phyloP scores from a whole-genome alignment of 306 rosid genomes.

The Dryas drummondii region DNA sequence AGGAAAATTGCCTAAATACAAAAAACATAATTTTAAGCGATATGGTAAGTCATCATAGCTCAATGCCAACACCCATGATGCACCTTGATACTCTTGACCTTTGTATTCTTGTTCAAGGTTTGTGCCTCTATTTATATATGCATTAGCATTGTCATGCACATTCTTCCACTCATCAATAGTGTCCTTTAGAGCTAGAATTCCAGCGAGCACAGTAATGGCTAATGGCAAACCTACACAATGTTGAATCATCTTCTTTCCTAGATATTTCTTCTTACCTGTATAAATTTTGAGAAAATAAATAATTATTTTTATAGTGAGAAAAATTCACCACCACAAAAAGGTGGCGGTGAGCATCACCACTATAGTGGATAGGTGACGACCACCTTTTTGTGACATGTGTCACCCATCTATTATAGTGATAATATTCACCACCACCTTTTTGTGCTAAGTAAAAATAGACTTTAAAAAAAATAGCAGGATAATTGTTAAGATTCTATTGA shows the following conservation, averaged over 20 bases:
- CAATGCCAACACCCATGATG: constrained; percentile 14
- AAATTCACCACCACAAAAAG: no score
- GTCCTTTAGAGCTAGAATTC: neutral
- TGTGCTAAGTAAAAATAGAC: no score
- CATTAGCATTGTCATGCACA: neutral
- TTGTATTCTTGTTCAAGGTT: neutral
- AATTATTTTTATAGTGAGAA: no score
- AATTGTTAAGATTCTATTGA: no score
- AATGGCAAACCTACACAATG: constrained; percentile 14
- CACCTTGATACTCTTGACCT: neutral
- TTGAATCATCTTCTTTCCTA: neutral
- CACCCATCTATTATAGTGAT: no score
- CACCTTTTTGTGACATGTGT: no score
- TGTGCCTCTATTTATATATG: neutral
- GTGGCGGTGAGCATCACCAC: no score
- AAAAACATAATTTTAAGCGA: constrained; percentile 9
- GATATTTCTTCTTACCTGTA: neutral
- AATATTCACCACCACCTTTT: no score
- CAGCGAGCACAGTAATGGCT: constrained; percentile 8
- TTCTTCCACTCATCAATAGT: neutral
- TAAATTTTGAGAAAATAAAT: no score
- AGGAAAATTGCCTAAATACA: neutral
- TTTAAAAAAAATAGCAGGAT: no score
- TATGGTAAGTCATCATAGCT: constrained; percentile 12
- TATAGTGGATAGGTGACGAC: no score